Conservation (phyloP, 2,329 filamentous ascomycete genomes). For the Cladophialophora bantiana region DNA sequence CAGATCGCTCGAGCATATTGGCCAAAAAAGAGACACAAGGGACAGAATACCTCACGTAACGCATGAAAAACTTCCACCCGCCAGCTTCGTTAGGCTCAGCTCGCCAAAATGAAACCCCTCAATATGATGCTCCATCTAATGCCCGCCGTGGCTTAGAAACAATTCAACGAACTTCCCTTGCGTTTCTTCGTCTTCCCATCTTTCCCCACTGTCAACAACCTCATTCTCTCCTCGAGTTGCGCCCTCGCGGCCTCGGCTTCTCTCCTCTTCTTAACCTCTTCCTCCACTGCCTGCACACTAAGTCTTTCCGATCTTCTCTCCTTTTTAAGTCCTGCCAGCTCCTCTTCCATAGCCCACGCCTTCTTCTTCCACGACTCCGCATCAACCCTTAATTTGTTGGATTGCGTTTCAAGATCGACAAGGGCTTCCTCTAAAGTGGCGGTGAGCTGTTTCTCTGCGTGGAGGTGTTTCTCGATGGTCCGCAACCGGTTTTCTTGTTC, state of each 20-base stretch:
- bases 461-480: slow-evolving; percentile 95
- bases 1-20: background rate
- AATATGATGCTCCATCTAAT: slow-evolving; percentile 1
- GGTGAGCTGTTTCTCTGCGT: slow-evolving; percentile 94
- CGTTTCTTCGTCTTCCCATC: slow-evolving; percentile 79
- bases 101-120: background rate
- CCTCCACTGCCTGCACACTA: slow-evolving; percentile 87
- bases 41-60: slow-evolving; percentile 1
- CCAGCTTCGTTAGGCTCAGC: background rate
- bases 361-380: slow-evolving; percentile 91
- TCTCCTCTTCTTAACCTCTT: slow-evolving; percentile 90
- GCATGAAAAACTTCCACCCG: background rate
- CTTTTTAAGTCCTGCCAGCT: slow-evolving; percentile 60
- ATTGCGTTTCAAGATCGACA: slow-evolving; percentile 88
- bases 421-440: slow-evolving; percentile 94
- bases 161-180: slow-evolving; percentile 90
- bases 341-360: slow-evolving; percentile 75
- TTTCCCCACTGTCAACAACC: slow-evolving; percentile 69
- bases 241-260: slow-evolving; percentile 88
- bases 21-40: background rate
- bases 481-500: slow-evolving; percentile 95
- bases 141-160: slow-evolving; percentile 70
- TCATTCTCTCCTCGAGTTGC: slow-evolving; percentile 94
- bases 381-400: slow-evolving; percentile 88
- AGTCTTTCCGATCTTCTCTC: slow-evolving; percentile 66